These are phyloP conservation scores for Triangularia verruculosa DNA, from an alignment of 2,329 filamentous ascomycete genomes.

Conservation along the genomic window DNA sequence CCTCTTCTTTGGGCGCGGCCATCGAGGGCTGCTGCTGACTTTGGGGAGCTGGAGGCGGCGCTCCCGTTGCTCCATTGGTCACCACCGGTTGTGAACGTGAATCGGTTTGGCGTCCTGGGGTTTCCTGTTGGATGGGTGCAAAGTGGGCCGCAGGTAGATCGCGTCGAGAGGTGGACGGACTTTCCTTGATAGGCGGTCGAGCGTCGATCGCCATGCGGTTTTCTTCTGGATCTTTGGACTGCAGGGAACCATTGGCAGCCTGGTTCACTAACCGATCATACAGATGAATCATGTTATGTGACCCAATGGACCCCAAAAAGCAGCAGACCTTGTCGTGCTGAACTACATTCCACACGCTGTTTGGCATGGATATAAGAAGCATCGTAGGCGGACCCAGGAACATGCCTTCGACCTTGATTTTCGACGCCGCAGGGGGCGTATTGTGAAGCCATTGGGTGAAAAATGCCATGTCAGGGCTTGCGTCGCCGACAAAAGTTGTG, in stretches of 20 bases:
- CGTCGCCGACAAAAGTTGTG: constrained; percentile 64
- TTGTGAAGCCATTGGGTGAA: constrained; percentile 66
- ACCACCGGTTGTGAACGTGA: constrained; percentile 6
- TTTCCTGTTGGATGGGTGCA: constrained; percentile 22
- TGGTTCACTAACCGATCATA: constrained; percentile 57
- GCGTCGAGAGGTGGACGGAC: constrained; percentile 29
- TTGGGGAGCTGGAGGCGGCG: constrained; percentile 13
- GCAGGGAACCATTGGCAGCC: constrained; percentile 42
- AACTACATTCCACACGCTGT: constrained; percentile 60
- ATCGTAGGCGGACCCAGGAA: constrained; percentile 65
- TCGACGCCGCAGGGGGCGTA: constrained; percentile 53
- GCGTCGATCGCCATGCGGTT: constrained; percentile 53
- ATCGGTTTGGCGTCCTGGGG: constrained; percentile 24
- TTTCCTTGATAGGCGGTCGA: constrained; percentile 43
- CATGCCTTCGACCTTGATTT: constrained; percentile 64
- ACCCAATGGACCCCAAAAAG: constrained; percentile 63
- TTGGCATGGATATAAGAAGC: constrained; percentile 64
- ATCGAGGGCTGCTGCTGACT: constrained; percentile 34
- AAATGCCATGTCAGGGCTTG: constrained; percentile 62
- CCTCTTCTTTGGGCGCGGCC: constrained; percentile 44
- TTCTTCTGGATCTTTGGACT: constrained; percentile 54
- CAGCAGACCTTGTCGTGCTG: constrained; percentile 66
- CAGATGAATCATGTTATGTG: constrained; percentile 64
- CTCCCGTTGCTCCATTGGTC: constrained; percentile 13
- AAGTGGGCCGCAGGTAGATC: constrained; percentile 19